Base-by-base conservation (phyloP, 805 yeast species). In the Hanseniaspora thailandica region DNA sequence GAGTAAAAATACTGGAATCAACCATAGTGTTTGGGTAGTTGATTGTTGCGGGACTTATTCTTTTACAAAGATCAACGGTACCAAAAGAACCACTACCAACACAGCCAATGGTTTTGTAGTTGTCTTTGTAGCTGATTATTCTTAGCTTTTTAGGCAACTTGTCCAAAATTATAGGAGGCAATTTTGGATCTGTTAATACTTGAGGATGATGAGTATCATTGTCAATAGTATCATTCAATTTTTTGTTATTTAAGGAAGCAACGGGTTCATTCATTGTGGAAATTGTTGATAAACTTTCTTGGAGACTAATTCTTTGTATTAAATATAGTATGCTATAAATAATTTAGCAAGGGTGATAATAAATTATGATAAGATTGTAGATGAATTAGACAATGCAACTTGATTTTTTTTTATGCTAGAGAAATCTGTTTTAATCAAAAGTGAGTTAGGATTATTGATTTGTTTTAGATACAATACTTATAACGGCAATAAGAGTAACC, bases 61-160 rank as follows among this genome's bases (percentile, higher is more conserved):
- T 70, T 63, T 80, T 80, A 4, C 86, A 88, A 59, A 84, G 67
- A 1, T 75, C 68, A 2, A 85, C 93, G 1, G 75, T 68, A 2
- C 94, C 94, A 70, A 85, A 85, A 46, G 86, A 80, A 1, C 94
- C 94, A 53, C 74, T 76, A 0, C 94, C 94, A 55, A 85, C 66
- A 45, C 70, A 71, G 43, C 76, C 72, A 8, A 83, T 69, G 4
- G 71, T 57, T 50, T 73, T 75, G 61, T 80, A 84, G 41, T 76
- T 65, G 7, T 66, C 62, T 3, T 61, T 58, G 45, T 75, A 64
- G 8, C 74, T 62, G 47, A 69, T 71, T 8, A 78, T 34, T 10
- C 15, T 41, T 12, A 53, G 26, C 28, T 47, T 47, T 13, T 38
- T 6, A 25, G 55, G 52, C 17, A 53, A 39, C 12, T 19, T 28